Conservation (phyloP, 352 stramenopile species). For the Globisporangium parvum region DNA sequence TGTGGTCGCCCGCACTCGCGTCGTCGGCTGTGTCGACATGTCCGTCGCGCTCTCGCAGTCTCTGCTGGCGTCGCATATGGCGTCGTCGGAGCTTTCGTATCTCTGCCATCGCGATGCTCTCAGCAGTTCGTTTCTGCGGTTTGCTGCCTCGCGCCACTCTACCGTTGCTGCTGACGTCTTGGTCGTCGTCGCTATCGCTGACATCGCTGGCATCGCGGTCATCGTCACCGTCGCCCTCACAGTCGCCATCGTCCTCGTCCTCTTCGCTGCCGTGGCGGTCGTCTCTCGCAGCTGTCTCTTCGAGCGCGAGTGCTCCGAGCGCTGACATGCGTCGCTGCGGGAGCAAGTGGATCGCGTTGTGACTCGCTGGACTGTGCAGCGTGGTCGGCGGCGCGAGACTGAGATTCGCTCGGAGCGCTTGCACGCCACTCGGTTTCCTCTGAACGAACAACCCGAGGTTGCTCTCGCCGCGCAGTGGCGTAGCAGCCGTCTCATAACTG, state of each 20-base stretch:
- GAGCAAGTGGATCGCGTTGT: constrained; percentile 14
- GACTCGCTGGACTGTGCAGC: not conserved
- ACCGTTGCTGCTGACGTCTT: constrained; percentile 14
- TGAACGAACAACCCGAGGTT: not conserved
- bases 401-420: constrained; percentile 6
- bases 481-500: no score
- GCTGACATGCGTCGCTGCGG: constrained; percentile 33
- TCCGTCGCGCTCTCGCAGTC: not conserved
- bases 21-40: not conserved
- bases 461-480: not conserved
- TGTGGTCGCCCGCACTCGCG: constrained; percentile 9
- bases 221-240: constrained; percentile 17
- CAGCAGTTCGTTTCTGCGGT: not conserved
- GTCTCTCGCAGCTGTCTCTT: not conserved
- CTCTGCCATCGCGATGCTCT: constrained; percentile 12
- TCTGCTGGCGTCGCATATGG: constrained; percentile 21
- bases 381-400: not conserved
- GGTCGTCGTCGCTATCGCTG: constrained; percentile 8
- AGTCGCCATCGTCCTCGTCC: constrained; percentile 19
- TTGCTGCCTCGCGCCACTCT: not conserved
- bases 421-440: not conserved
- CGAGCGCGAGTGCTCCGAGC: constrained; percentile 17
- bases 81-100: constrained; percentile 22
- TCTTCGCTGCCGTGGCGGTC: constrained; percentile 1
- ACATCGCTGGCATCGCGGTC: not conserved